Base-by-base conservation (phyloP, 225 moss, liverwort and hornwort genomes). In the Physcomitrium patens region DNA sequence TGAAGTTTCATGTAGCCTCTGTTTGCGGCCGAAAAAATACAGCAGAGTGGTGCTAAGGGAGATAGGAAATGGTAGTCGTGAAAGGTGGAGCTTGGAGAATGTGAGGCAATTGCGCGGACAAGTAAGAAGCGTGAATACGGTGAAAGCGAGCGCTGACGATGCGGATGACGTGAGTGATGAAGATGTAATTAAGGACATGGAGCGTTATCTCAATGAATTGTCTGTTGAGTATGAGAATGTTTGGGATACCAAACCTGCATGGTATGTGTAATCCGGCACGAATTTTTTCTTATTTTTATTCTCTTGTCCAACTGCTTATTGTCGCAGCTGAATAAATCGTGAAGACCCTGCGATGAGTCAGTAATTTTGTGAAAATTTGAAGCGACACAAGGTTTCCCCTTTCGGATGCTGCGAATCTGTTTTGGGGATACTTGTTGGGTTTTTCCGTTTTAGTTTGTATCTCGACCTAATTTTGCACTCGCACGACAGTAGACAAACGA, bases 211-310 rank as follows among this genome's bases (percentile, higher is more conserved):
- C 58, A 86, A 86, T 51, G 90, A 95, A 48, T 68, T 95, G 65
- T 91, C 99, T 1, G 89, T 99, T 19, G 99, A 99, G 82, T 99
- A 99, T 76, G 95, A 99, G 70, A 99, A 90, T 84, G 99, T 99
- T 9, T 99, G 99, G 99, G 99, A 99, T 60, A 99, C 99, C 17
- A 99, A 99, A 78, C 99, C 99, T 23, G 89, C 72, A 1, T 99
- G 99, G 99, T 95, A 83, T 57, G 95, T 79, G 24, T 57, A 48
- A 12, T 23, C 1, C 5, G 3, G 45, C 50, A 45, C 15, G 28
- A 37, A 69, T 12, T 12, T 10, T 61, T 62, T 5, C 46, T 15
- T 51, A 2, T 27, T 23, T 43, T 10, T 12, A 53, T 8, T 27
- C 31, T 72, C 31, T 8, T 19, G 31, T 58, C 20, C 16, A 5